Conservation (phyloP, 2,329 filamentous ascomycete genomes). For the Calonectria crousiana region DNA sequence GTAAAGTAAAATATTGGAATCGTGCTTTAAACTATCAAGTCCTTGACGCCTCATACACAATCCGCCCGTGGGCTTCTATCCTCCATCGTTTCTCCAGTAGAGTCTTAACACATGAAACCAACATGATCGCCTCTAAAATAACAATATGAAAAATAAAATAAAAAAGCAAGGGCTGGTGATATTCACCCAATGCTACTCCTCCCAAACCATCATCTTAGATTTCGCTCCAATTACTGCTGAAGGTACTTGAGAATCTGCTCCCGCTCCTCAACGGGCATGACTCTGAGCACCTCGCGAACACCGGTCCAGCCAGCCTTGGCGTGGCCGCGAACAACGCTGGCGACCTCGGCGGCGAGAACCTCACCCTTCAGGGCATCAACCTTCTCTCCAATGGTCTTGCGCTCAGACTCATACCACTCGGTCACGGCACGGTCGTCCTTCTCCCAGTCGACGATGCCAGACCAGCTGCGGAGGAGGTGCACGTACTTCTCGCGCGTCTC, state of each 20-base stretch:
- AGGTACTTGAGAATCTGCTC: constrained; percentile 80
- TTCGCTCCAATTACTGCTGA: constrained; percentile 51
- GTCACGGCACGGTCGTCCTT: constrained; percentile 86
- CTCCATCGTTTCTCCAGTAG: constrained; percentile 37
- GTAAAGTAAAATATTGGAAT: constrained; percentile 35
- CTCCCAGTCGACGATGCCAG: constrained; percentile 80
- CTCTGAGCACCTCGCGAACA: constrained; percentile 85
- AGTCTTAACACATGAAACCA: constrained; percentile 36
- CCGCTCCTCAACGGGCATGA: constrained; percentile 89
- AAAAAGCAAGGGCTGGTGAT: constrained; percentile 23
- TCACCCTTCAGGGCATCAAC: constrained; percentile 87
- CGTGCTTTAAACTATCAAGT: constrained; percentile 35
- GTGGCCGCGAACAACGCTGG: constrained; percentile 58
- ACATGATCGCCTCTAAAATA: constrained; percentile 37
- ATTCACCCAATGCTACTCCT: constrained; percentile 20
- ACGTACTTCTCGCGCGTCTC: constrained; percentile 76
- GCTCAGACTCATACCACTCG: constrained; percentile 96
- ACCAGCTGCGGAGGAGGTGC: constrained; percentile 85
- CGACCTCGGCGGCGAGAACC: constrained; percentile 63
- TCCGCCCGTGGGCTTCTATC: constrained; percentile 35
- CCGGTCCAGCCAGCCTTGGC: constrained; percentile 84
- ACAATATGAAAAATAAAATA: constrained; percentile 23
- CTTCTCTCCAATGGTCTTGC: constrained; percentile 84
- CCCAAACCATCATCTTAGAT: background rate
- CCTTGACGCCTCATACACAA: constrained; percentile 41